These are phyloP conservation scores for Taphrina pruni DNA, from an alignment of 1,139 yeast species.

Conservation along the genomic window DNA sequence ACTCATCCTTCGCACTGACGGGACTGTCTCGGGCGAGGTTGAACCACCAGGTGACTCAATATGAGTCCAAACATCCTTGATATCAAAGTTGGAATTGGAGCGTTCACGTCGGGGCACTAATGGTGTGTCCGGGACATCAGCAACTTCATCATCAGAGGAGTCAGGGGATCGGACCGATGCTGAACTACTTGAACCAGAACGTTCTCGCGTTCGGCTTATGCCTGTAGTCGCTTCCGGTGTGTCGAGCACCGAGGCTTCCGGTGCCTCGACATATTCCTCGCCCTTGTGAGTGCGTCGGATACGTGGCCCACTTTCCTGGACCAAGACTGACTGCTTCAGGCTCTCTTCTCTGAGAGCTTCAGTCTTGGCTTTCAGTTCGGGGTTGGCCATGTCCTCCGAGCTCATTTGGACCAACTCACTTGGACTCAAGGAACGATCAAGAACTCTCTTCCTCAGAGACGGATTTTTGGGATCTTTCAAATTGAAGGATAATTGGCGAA, in stretches of 20 bases:
- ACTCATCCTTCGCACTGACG: not conserved
- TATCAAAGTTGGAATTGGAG: constrained; percentile 32
- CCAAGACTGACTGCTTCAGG: constrained; percentile 65
- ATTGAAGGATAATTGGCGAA: constrained; percentile 62
- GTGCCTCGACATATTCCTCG: constrained; percentile 71
- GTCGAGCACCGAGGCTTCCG: constrained; percentile 15
- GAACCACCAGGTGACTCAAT: constrained; percentile 11
- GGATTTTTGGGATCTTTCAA: constrained; percentile 61
- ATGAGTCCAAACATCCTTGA: constrained; percentile 34
- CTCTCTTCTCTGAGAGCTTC: constrained; percentile 74
- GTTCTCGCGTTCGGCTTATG: not conserved
- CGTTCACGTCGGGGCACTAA: constrained; percentile 10
- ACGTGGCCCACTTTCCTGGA: constrained; percentile 60
- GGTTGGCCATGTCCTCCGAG: constrained; percentile 71
- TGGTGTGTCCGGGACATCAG: not conserved
- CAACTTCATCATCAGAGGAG: constrained; percentile 8
- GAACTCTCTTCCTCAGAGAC: constrained; percentile 57
- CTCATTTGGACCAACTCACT: constrained; percentile 63
- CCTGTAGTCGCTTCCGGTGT: constrained; percentile 8
- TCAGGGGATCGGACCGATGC: constrained; percentile 17
- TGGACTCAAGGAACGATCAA: constrained; percentile 58
- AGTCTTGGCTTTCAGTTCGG: constrained; percentile 72
- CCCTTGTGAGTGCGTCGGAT: constrained; percentile 85
- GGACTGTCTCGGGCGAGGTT: not conserved
- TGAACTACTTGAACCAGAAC: constrained; percentile 7